Percentiles rank a stretch among this genome's conserved stretches.
Evolutionary conservation across 2,329 filamentous ascomycete species (phyloP).

Genomic region (Aspergillus vadensis): DNA sequence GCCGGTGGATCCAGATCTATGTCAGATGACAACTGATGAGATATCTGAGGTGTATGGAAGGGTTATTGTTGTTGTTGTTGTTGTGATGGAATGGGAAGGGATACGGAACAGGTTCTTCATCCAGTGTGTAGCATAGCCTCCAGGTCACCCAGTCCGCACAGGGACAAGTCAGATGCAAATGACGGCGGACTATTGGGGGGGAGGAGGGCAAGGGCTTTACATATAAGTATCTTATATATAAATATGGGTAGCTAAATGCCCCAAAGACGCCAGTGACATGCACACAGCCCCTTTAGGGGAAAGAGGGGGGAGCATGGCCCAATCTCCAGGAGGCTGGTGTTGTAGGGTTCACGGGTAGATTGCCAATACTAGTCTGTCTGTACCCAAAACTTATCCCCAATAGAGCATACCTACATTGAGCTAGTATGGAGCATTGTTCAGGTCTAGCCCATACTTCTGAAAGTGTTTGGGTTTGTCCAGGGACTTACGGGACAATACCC

Average conservation of each 20-base stretch:
- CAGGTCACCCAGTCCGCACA: not conserved
- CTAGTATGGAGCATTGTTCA: too few relatives aligned
- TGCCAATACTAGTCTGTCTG: too few relatives aligned
- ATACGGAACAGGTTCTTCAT: not conserved
- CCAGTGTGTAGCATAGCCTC: not conserved
- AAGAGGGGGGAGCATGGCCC: not conserved
- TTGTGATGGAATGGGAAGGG: not conserved
- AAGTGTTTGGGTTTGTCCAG: too few relatives aligned
- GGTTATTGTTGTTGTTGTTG: not conserved
- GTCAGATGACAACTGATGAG: not conserved
- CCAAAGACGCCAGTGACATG: not conserved
- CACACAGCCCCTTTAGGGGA: not conserved
- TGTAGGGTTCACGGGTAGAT: not conserved
- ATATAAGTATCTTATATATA: not conserved
- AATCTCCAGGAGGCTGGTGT: not conserved
- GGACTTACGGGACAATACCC: too few relatives aligned
- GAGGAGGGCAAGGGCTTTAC: not conserved
- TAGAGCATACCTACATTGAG: too few relatives aligned
- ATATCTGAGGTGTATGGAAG: not conserved
- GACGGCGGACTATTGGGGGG: not conserved
- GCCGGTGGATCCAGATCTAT: not conserved
- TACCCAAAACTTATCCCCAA: too few relatives aligned
- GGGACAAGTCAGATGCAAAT: not conserved
- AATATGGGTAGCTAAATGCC: not conserved
- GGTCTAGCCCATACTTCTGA: too few relatives aligned